phyloP scores from a whole-genome alignment of 2,329 filamentous ascomycete species.

The Diaporthe sp. region DNA sequence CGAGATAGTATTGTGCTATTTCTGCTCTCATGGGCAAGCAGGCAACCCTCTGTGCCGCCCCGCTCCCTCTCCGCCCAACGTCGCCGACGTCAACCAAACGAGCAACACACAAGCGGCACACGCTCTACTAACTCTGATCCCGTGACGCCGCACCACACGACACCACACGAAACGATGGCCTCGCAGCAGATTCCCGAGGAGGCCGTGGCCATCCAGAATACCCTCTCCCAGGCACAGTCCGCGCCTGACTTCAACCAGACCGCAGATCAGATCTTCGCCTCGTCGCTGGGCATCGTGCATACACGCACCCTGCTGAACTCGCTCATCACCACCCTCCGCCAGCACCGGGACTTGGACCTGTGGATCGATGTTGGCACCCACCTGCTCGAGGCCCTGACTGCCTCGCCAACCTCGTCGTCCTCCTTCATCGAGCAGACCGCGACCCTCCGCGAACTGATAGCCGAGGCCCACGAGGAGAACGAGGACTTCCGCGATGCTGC shows the following conservation, averaged over 20 bases:
- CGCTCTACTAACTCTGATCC: not conserved
- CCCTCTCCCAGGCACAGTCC: constrained; percentile 29
- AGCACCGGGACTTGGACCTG: constrained; percentile 69
- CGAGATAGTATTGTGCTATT: not conserved
- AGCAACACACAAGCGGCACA: not conserved
- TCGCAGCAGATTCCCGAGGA: constrained; percentile 32
- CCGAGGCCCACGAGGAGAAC: constrained; percentile 82
- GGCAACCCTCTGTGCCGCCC: not conserved
- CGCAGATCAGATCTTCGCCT: constrained; percentile 73
- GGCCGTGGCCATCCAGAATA: constrained; percentile 27
- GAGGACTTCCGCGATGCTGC: constrained; percentile 87
- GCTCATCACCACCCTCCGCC: constrained; percentile 73
- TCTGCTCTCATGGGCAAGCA: not conserved
- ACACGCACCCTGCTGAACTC: constrained; percentile 75
- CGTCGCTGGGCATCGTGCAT: constrained; percentile 79
- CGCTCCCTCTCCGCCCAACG: not conserved
- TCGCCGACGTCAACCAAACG: not conserved
- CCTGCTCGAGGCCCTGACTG: constrained; percentile 73
- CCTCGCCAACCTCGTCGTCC: constrained; percentile 63
- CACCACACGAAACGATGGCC: constrained; percentile 16
- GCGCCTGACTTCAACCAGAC: constrained; percentile 73
- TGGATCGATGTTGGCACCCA: constrained; percentile 82
- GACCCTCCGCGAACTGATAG: constrained; percentile 81
- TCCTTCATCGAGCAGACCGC: constrained; percentile 89
- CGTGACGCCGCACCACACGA: not conserved